Base-by-base conservation (phyloP, 179 eudicot species). In the Spergularia azorica region DNA sequence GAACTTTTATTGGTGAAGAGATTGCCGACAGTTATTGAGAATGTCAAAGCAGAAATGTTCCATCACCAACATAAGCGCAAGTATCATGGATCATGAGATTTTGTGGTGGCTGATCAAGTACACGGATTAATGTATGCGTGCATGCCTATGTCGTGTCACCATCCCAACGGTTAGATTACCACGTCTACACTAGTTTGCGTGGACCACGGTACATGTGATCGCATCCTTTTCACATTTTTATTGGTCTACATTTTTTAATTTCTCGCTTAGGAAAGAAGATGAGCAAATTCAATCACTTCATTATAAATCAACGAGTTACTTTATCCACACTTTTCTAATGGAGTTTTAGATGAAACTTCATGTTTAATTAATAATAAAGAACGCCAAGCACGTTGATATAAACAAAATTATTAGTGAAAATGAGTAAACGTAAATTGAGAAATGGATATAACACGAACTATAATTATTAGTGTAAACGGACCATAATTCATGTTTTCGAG, bases 191-290 rank as follows among this genome's bases (percentile, higher is more conserved):
- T 18, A 62, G 66, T 62, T 16, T 8, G 38, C 6, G 32, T 72
- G 81, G 81, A 72, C 77, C 81, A n/a, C 13, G 9, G 18, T 36
- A 65, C 81, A 78, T 72, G 81, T 65, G 80, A 71, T 77, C 63
- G 76, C 20, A 13, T 58, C 18, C 16, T 36, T 58, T 26, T 26
- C 32, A 26, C 32, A 26, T 26, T 26, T 26, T n/a, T n/a, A 0
- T 71, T 56, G 63, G 74, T 56, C 63, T 51, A 71, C 74, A 26
- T n/a, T 26, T 26, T 26, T 0, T 26, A 26, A 26, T 26, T 26
- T 26, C 32, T 26, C 32, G 32, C 32, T 0, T 26, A 26, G 0
- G 32, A 26, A 26, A 26, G 32, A 0, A 26, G 32, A 26, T 26
- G 32, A 26, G 32, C 32, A 26, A 26, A 26, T 26, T 26, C 32